These are phyloP conservation scores for Hyphopichia fennica DNA, from an alignment of 1,139 yeast species.

Conservation along the genomic window DNA sequence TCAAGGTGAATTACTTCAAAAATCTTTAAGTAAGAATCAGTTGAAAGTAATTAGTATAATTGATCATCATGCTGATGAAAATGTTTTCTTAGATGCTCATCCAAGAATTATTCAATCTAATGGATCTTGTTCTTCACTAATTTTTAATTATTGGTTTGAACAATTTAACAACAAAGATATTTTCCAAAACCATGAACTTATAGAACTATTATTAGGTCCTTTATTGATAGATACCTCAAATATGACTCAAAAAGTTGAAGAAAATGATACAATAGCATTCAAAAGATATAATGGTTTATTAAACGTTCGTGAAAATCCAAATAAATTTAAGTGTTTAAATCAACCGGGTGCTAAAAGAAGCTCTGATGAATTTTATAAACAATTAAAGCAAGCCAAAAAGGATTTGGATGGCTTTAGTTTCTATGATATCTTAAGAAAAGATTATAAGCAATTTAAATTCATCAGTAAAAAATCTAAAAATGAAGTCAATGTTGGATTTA, in stretches of 20 bases:
- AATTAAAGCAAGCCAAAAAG: constrained; percentile 55
- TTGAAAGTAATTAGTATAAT: constrained; percentile 58
- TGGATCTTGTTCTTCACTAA: constrained; percentile 81
- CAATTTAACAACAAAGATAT: constrained; percentile 19
- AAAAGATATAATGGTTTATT: constrained; percentile 26
- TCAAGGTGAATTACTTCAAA: constrained; percentile 47
- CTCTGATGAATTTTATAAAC: constrained; percentile 28
- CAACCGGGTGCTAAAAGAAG: background rate
- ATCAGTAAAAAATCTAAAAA: constrained; percentile 20
- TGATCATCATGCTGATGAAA: constrained; percentile 87
- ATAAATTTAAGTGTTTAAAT: background rate
- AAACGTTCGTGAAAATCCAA: background rate
- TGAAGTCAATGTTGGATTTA: constrained; percentile 61
- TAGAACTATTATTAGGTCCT: constrained; percentile 61
- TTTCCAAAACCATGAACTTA: constrained; percentile 32
- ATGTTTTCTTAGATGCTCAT: constrained; percentile 37
- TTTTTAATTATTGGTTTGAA: constrained; percentile 60
- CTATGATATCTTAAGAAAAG: constrained; percentile 69
- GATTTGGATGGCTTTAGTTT: constrained; percentile 61
- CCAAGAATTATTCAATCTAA: constrained; percentile 63
- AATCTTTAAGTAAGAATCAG: constrained; percentile 18
- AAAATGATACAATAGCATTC: constrained; percentile 50
- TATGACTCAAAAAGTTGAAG: constrained; percentile 58
- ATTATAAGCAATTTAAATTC: constrained; percentile 73
- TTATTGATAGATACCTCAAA: constrained; percentile 71